Percentiles rank a stretch among this genome's conserved stretches.
phyloP scores from a whole-genome alignment of 139 green algal genomes.

The Helicosporidium sp. region DNA sequence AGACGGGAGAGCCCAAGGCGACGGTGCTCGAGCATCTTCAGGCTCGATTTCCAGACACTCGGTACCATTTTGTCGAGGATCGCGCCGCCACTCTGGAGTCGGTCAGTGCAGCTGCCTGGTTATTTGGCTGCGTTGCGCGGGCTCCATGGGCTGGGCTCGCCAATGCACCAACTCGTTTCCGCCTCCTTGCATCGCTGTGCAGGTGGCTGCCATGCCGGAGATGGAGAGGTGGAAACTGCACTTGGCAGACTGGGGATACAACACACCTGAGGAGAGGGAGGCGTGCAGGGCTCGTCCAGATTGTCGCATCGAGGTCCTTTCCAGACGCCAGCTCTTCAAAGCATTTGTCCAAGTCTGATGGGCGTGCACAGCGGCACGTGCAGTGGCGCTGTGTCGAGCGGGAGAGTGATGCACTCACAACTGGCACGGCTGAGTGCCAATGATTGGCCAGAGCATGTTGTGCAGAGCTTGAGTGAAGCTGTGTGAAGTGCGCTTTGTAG shows the following conservation, averaged over 20 bases:
- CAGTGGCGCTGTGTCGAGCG: too few species aligned
- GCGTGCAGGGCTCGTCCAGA: constrained; percentile 15
- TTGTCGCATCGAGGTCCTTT: constrained; percentile 18
- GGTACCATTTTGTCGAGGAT: constrained; percentile 74
- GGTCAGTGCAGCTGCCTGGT: constrained; percentile 29
- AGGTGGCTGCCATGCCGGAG: constrained; percentile 30
- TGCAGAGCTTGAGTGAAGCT: too few species aligned
- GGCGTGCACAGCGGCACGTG: too few species aligned
- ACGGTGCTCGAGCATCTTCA: constrained; percentile 48
- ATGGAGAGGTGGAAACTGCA: constrained; percentile 53
- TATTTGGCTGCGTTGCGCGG: too few species aligned
- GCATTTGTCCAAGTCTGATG: not conserved
- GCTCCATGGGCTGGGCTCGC: too few species aligned
- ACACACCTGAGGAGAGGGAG: constrained; percentile 45
- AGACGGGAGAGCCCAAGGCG: constrained; percentile 54
- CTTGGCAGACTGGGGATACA: constrained; percentile 88
- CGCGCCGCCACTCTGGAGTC: constrained; percentile 75
- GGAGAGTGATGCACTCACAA: too few species aligned
- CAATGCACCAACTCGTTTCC: not conserved
- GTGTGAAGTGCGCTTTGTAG: too few species aligned
- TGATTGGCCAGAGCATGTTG: too few species aligned
- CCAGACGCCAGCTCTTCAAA: too few species aligned
- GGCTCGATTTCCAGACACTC: constrained; percentile 25
- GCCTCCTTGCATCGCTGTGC: constrained; percentile 1
- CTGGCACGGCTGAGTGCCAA: too few species aligned